Conservation (phyloP, 2,329 filamentous ascomycete genomes). For the Trichophyton verrucosum region DNA sequence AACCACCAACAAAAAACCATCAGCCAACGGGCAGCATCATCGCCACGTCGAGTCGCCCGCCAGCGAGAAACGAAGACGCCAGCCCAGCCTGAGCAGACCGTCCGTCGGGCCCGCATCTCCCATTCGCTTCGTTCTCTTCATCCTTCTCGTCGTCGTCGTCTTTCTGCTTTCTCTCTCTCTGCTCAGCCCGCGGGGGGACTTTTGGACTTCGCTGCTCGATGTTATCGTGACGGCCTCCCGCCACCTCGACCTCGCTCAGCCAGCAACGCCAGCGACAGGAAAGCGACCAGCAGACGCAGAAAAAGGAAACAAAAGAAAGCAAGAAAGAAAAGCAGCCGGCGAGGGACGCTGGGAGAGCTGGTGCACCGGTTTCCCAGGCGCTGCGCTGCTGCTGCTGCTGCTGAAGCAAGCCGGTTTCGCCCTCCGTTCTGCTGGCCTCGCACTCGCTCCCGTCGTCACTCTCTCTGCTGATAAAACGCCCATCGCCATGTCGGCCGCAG, state of each 20-base stretch:
- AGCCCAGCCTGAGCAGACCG: not conserved
- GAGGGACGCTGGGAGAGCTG: not conserved
- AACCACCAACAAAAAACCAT: not conserved
- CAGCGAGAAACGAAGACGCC: not conserved
- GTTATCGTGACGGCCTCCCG: not conserved
- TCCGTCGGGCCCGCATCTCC: not conserved
- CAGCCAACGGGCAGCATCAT: not conserved
- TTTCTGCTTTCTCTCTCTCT: not conserved
- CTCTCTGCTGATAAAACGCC: too few relatives aligned
- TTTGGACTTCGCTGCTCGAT: not conserved
- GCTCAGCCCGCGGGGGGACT: not conserved
- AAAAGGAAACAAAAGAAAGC: not conserved
- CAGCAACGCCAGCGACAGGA: not conserved
- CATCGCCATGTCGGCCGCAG: constrained; percentile 33
- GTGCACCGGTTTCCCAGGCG: not conserved
- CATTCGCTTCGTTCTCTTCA: too few relatives aligned
- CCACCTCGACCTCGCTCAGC: not conserved
- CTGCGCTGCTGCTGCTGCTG: not conserved
- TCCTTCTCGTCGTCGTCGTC: too few relatives aligned
- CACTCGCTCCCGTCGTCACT: too few relatives aligned
- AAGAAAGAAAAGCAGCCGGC: not conserved
- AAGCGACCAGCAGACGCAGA: not conserved
- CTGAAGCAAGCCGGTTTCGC: not conserved
- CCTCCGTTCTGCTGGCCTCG: too few relatives aligned
- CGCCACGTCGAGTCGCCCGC: not conserved